Evolutionary conservation across 192 early-diverging fungal species (phyloP).

Genomic region (Chytriomyces sp.): DNA sequence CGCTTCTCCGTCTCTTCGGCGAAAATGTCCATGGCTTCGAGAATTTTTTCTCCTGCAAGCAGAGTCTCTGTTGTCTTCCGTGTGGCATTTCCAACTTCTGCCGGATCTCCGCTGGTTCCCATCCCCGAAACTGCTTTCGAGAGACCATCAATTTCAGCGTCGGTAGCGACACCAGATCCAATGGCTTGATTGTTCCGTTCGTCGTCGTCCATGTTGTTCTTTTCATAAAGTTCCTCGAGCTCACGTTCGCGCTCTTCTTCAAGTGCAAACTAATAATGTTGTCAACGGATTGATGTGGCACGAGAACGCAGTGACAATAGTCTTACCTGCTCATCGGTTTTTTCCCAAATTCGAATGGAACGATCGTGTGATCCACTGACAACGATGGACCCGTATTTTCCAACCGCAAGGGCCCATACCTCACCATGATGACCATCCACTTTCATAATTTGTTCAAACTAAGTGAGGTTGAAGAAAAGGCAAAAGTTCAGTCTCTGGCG

Average conservation of each 20-base stretch:
- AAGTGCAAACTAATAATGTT: conserved; percentile 69
- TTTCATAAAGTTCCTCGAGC: conserved; percentile 89
- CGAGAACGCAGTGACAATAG: too few relatives aligned
- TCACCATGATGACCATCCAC: conserved; percentile 92
- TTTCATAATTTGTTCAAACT: conserved; percentile 93
- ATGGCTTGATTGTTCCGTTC: conserved; percentile 46
- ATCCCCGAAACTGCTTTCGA: conserved; percentile 39
- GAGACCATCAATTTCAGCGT: conserved; percentile 30
- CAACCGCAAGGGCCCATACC: conserved; percentile 91
- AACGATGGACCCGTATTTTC: conserved; percentile 86
- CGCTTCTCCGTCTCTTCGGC: conserved; percentile 72
- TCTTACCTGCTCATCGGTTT: conserved; percentile 84
- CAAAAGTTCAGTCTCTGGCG: background rate
- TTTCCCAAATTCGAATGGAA: conserved; percentile 93
- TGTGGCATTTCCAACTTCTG: conserved; percentile 75
- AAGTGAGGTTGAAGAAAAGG: background rate
- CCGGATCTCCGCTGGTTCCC: conserved; percentile 30
- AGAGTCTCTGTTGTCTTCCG: conserved; percentile 93
- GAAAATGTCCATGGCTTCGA: conserved; percentile 90
- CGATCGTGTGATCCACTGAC: conserved; percentile 91
- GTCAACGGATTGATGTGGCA: background rate
- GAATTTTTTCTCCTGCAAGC: conserved; percentile 91
- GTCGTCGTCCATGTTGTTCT: conserved; percentile 54
- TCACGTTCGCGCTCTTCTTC: conserved; percentile 97
- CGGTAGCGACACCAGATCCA: conserved; percentile 51